A percentile compares a stretch with the other conserved stretches of the same genome.
phyloP scores from a whole-genome alignment of 2,329 filamentous ascomycete genomes.

The Pestalotiopsis sp. region DNA sequence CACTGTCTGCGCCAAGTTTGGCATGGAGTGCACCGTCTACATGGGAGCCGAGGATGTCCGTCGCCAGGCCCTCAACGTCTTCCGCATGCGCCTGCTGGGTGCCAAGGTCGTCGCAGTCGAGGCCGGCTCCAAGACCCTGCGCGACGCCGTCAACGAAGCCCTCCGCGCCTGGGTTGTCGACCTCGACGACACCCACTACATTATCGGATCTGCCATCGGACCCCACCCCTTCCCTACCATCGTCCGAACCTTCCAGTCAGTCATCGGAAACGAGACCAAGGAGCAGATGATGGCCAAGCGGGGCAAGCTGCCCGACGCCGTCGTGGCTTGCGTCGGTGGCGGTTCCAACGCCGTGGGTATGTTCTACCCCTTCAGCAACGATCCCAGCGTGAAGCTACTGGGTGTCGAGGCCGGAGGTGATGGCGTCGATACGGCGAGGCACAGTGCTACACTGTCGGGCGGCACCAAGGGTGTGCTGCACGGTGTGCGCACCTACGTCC shows the following conservation, averaged over 20 bases:
- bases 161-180: conserved; percentile 92
- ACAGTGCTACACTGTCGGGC: conserved; percentile 85
- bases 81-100: conserved; percentile 95
- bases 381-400: conserved; percentile 81
- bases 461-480: conserved; percentile 93
- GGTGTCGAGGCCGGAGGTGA: conserved; percentile 96
- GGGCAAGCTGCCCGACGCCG: conserved; percentile 90
- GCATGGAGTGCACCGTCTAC: conserved; percentile 96
- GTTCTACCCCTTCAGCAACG: conserved; percentile 95
- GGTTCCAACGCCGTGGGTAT: conserved; percentile 95
- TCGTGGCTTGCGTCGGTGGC: conserved; percentile 95
- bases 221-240: conserved; percentile 98
- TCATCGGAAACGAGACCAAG: conserved; percentile 95
- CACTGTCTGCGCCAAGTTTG: conserved; percentile 96
- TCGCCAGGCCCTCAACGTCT: conserved; percentile 94
- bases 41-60: conserved; percentile 99
- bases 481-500: conserved; percentile 92
- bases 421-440: conserved; percentile 80
- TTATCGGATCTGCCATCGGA: conserved; percentile 95
- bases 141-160: conserved; percentile 93
- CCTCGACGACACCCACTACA: conserved; percentile 94
- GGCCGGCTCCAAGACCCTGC: conserved; percentile 80
- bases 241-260: conserved; percentile 94
- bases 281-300: conserved; percentile 82
- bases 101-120: conserved; percentile 93